Evolutionary conservation across 345 rosid genomes (phyloP), one percentile per base, ranked within the genome.

Genomic region (Punica granatum): DNA sequence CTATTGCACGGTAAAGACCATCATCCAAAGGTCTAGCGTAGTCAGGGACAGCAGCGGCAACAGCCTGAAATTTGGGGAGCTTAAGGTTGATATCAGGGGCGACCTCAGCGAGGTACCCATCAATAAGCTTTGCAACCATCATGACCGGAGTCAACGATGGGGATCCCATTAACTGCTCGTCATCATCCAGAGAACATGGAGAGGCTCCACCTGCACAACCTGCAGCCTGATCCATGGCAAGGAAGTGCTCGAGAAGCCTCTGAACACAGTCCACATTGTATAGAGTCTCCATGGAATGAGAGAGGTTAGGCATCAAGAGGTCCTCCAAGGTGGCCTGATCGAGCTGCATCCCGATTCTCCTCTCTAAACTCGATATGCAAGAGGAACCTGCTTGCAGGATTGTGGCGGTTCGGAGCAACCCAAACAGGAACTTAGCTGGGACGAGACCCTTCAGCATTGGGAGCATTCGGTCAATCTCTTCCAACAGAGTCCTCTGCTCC

Each of bases 301-400:
- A 89, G 70, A 87, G 87, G 77, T 79, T 91, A 71, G 99, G 99
- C 90, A 94, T 85, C 75, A 94, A 78, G 66, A 94, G 86, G 88
- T 94, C 97, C 75, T 90, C 99, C 51, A 91, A 80, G 0, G 92
- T 84, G 35, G 99, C 99, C 75, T 89, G 96, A 76, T 94, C 96
- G 73, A 94, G 91, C 76, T 91, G 97, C 84, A 94, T 80, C 37
- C 99, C 99, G 14, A 89, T 89, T 76, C 92, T 81, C 69, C 79
- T 89, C 81, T 94, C 99, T 68, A 90, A 72, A 54, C 79, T 88
- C 0, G 90, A 83, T 59, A 89, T 54, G 79, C 91, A 82, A 11
- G 81, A 72, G 31, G 88, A 74, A 75, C 80, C 81, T 65, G 88
- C 92, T 73, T 78, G 82, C 67, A 94, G 80, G 73, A 94, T 89